phyloP scores from a whole-genome alignment of 1,284 basidiomycete genomes.

The Laetiporus sulphureus region DNA sequence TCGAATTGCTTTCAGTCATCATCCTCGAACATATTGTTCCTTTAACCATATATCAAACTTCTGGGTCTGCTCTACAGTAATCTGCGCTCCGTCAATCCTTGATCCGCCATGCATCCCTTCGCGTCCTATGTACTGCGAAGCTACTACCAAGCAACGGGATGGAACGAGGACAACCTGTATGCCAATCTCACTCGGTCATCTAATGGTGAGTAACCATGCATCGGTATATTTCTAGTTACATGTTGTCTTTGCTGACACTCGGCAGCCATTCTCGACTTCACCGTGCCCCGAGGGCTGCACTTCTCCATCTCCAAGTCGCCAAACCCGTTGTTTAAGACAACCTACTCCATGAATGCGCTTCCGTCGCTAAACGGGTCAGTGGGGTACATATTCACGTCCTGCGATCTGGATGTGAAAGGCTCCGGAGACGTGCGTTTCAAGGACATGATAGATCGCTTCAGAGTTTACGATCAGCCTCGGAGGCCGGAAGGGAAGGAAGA shows the following conservation, averaged over 20 bases:
- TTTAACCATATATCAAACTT: background rate
- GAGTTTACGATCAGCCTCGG: constrained; percentile 72
- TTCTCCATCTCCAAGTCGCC: constrained; percentile 86
- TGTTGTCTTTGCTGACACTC: constrained; percentile 4
- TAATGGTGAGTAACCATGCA: constrained; percentile 51
- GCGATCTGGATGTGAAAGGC: constrained; percentile 65
- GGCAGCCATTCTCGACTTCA: constrained; percentile 80
- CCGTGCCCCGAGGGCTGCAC: constrained; percentile 72
- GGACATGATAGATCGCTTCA: constrained; percentile 82
- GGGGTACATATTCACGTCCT: constrained; percentile 90
- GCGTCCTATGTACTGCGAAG: constrained; percentile 82
- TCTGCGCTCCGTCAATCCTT: background rate
- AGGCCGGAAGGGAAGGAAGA: constrained; percentile 70
- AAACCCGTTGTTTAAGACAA: constrained; percentile 84
- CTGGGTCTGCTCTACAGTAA: background rate
- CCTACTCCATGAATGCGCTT: constrained; percentile 87
- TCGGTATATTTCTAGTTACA: constrained; percentile 4
- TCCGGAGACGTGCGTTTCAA: constrained; percentile 79
- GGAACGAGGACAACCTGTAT: constrained; percentile 96
- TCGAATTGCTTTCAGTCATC: too few species aligned
- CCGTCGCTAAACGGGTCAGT: constrained; percentile 90
- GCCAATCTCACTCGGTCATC: constrained; percentile 87
- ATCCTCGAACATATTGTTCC: too few species aligned
- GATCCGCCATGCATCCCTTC: constrained; percentile 68
- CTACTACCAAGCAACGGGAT: constrained; percentile 88